These are phyloP conservation scores for Medicago ruthenica DNA, from an alignment of 306 rosid species.

Conservation along the genomic window DNA sequence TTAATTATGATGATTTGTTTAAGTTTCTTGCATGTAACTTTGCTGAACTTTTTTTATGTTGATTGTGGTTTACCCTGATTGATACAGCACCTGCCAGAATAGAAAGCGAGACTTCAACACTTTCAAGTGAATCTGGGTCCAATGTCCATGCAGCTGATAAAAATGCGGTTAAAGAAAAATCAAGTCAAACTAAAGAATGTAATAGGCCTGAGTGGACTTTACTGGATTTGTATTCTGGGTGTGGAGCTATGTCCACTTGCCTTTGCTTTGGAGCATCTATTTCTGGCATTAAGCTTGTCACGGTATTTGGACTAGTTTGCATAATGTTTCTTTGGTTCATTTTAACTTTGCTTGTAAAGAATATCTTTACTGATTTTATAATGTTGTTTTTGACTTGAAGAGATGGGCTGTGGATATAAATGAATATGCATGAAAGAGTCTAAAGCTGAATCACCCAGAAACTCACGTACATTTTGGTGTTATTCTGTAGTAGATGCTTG, in stretches of 20 bases:
- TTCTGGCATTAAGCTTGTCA: constrained; percentile 51
- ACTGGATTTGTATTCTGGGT: constrained; percentile 53
- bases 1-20: constrained; percentile 4
- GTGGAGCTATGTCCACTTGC: constrained; percentile 65
- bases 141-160: neutral
- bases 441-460: constrained; percentile 55
- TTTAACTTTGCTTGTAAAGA: neutral
- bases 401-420: constrained; percentile 61
- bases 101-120: constrained; percentile 40
- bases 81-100: constrained; percentile 2
- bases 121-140: constrained; percentile 42
- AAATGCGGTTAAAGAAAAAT: neutral
- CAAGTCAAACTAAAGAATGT: neutral
- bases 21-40: neutral
- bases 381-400: constrained; percentile 37
- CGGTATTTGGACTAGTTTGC: constrained; percentile 41
- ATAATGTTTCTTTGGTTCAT: neutral
- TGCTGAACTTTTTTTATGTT: neutral
- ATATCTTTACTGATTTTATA: neutral
- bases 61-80: neutral
- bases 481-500: neutral
- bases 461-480: constrained; percentile 42
- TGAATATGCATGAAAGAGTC: constrained; percentile 44
- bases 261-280: constrained; percentile 52
- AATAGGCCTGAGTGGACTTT: constrained; percentile 35